These are phyloP conservation scores for Mycena vulgaris DNA, from an alignment of 768 basidiomycete species.

Conservation along the genomic window DNA sequence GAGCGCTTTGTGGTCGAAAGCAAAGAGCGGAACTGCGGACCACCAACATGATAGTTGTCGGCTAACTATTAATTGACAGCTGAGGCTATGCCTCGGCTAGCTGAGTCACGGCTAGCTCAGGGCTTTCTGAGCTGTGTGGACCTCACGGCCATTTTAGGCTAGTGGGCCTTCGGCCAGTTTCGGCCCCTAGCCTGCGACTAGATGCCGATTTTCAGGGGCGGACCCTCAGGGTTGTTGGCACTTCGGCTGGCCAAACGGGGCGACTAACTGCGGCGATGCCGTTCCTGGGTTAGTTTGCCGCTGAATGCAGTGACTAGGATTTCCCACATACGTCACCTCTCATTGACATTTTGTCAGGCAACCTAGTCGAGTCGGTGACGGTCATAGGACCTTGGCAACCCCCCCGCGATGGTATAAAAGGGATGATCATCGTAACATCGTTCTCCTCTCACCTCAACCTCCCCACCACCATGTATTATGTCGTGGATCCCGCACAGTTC, in stretches of 20 bases:
- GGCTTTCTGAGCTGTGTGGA: neutral
- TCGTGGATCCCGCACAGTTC: constrained; percentile 21
- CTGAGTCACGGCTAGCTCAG: too few species aligned
- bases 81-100: too few species aligned
- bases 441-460: constrained; percentile 15
- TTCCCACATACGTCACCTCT: constrained; percentile 9
- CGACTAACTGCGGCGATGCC: constrained; percentile 14
- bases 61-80: too few species aligned
- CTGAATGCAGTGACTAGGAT: constrained; percentile 12
- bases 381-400: constrained; percentile 2
- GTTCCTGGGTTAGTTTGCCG: constrained; percentile 15
- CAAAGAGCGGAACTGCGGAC: constrained; percentile 10
- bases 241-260: constrained; percentile 5
- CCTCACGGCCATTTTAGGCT: constrained; percentile 12
- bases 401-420: constrained; percentile 13
- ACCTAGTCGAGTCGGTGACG: neutral
- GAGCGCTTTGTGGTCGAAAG: constrained; percentile 1
- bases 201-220: constrained; percentile 12
- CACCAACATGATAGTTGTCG: constrained; percentile 15
- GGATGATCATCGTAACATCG: constrained; percentile 14
- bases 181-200: constrained; percentile 13
- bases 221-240: constrained; percentile 10
- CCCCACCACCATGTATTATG: constrained; percentile 17
- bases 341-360: constrained; percentile 13
- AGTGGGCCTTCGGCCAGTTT: constrained; percentile 11